Conservation (phyloP, 1,284 basidiomycete genomes). For the Peniophora sp. region DNA sequence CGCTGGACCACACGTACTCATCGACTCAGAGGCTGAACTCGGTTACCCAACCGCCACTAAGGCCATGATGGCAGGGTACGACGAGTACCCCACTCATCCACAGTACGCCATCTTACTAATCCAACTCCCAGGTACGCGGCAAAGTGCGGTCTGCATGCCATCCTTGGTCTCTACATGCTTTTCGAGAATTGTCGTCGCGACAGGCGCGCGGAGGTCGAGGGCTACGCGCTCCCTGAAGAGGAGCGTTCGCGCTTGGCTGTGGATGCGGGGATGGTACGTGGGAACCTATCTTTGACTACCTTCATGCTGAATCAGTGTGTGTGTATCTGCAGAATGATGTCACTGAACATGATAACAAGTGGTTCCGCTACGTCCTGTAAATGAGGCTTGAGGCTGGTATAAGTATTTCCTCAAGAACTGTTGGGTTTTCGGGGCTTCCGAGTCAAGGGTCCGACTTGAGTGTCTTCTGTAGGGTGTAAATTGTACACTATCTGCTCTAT, state of each 20-base stretch:
- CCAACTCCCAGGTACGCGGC: background rate
- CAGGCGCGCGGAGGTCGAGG: background rate
- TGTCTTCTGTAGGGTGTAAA: too few relatives aligned
- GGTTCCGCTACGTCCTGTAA: background rate
- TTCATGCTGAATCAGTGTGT: background rate
- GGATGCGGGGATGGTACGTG: background rate
- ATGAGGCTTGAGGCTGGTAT: too few relatives aligned
- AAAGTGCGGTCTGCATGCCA: background rate
- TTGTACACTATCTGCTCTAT: too few relatives aligned
- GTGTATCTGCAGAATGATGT: background rate
- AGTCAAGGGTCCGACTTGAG: too few relatives aligned
- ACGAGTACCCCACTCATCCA: too few relatives aligned
- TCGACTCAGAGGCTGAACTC: background rate
- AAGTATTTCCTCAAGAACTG: too few relatives aligned
- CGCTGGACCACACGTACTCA: background rate
- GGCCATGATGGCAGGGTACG: background rate
- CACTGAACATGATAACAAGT: background rate
- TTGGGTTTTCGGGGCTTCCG: too few relatives aligned
- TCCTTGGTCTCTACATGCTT: background rate
- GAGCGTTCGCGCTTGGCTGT: background rate
- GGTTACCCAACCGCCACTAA: background rate
- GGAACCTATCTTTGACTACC: too few relatives aligned
- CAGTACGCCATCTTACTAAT: too few relatives aligned
- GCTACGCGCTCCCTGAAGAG: background rate
- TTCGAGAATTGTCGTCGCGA: background rate